Base-by-base conservation (phyloP, 805 yeast genomes). In the Saccharomycopsis sp. region DNA sequence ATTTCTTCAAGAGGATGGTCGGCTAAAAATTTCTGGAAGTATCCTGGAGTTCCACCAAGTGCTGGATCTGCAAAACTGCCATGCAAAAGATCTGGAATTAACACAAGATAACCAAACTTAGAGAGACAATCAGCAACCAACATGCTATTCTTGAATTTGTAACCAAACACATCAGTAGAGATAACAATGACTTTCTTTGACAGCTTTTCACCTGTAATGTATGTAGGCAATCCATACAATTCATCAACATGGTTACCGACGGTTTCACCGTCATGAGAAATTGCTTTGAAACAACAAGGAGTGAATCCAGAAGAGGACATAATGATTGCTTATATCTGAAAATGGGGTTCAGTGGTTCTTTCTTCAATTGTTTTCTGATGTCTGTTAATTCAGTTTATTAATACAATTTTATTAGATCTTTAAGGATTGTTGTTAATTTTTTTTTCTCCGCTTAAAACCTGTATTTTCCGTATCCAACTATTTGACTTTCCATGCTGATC, bases 31-130 rank as follows among this genome's bases (percentile, higher is more conserved):
- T 47, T 24, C 22, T 35, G 23, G 55, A 19, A 2, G 23, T 19
- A 55, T 57, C 64, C 35, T 65, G 64, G 42, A 17, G 49, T 44
- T 44, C 22, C 22, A 12, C 22, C 49, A 57, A 72, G 78, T 47
- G 78, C 74, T n/a, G 72, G 66, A 25, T 77, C 78, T 38, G 77
- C 76, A 53, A 82, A 78, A 54, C 78, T 84, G 42, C 81, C 81
- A 29, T 79, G 71, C 64, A 88, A 77, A 60, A 88, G 76, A 70
- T 90, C 97, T n/a, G 96, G 96, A 38, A 85, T 73, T 52, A 85
- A 75, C 0, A 86, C 92, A 50, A 77, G 79, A 72, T 77, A 88
- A 19, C 89, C 88, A 14, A 68, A 68, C 55, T 71, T 70, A 53
- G 92, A 87, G 62, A 87, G 79, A 57, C 75, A 72, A 67, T 86